Evolutionary conservation across 164 flowering plant genomes (phyloP), one percentile per base, ranked within the genome.

Genomic region (Vitis labrusca): DNA sequence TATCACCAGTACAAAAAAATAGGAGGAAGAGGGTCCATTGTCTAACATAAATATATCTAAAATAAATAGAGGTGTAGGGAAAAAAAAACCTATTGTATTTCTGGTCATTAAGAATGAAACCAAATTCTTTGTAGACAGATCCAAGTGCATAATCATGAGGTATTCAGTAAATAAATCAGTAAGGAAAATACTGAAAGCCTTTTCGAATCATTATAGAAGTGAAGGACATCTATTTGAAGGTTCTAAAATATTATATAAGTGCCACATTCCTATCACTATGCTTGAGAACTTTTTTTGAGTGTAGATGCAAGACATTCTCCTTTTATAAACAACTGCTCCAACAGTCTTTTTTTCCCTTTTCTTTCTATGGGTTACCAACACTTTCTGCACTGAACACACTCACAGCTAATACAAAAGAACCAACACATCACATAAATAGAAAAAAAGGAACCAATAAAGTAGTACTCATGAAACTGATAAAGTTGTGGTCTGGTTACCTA

Each of bases 401-500:
- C 27, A 62, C 52, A 7, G 37, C 52, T 48, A 62, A 47, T 13
- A 16, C 23, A 48, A n/a, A 47, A 62, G 9, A n/a, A 48, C 29
- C 10, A 62, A 29, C 50, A 15, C n/a, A 44, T 14, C 64, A 16
- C 14, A 59, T 2, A 3, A 11, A 17, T 10, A 50, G 5, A 49
- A 16, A 5, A 47, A 63, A 10, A 19, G 12, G 23, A 19, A 17
- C 4, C 5, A 62, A 47, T 10, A 62, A 48, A 62, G 13, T 16
- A 50, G 37, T 10, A 54, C 14, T 9, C 2, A n/a, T 9, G 12
- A 9, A 62, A n/a, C 50, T 61, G 52, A 47, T 2, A 62, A n/a
- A 50, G 37, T 4, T 57, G 9, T n/a, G n/a, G 50, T 32, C 14
- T 48, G 14, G 55, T 15, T 62, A 71, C 79, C 74, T 70, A 68